A percentile compares a stretch with the other conserved stretches of the same genome.
Evolutionary conservation across 768 basidiomycete species (phyloP).

Genomic region (Fibroporia radiculosa): DNA sequence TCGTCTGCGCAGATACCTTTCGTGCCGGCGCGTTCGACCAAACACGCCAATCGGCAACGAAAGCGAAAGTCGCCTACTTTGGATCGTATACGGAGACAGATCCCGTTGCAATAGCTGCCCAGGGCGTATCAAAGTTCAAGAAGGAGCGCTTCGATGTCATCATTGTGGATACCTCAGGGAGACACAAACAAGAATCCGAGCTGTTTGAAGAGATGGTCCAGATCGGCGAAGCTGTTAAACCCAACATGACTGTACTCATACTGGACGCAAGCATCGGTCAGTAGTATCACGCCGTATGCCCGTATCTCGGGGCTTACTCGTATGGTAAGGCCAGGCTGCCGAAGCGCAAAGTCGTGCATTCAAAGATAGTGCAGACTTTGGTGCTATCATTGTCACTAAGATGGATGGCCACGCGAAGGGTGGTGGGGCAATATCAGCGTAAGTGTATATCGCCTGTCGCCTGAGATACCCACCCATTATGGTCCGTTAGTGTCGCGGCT

Average conservation of each 20-base stretch:
- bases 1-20: constrained; percentile 99
- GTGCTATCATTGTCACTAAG: constrained; percentile 98
- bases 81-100: constrained; percentile 99
- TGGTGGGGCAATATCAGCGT: constrained; percentile 99
- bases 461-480: background rate
- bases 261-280: constrained; percentile 94
- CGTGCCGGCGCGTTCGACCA: constrained; percentile 99
- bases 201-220: constrained; percentile 98
- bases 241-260: constrained; percentile 93
- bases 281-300: constrained; percentile 7
- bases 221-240: constrained; percentile 88
- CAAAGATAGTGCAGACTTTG: constrained; percentile 96
- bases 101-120: constrained; percentile 88
- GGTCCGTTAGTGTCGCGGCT: constrained; percentile 73
- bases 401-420: constrained; percentile 99
- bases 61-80: constrained; percentile 98
- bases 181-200: constrained; percentile 96
- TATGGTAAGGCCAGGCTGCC: constrained; percentile 77
- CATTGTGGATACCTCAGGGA: constrained; percentile 95
- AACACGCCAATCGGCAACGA: constrained; percentile 96
- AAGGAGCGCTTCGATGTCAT: constrained; percentile 98
- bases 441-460: constrained; percentile 27
- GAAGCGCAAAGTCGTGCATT: constrained; percentile 95
- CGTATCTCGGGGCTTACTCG: background rate
- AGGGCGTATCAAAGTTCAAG: constrained; percentile 95